Base-by-base conservation (phyloP, 2,329 filamentous ascomycete genomes). In the Leptographium procerum region DNA sequence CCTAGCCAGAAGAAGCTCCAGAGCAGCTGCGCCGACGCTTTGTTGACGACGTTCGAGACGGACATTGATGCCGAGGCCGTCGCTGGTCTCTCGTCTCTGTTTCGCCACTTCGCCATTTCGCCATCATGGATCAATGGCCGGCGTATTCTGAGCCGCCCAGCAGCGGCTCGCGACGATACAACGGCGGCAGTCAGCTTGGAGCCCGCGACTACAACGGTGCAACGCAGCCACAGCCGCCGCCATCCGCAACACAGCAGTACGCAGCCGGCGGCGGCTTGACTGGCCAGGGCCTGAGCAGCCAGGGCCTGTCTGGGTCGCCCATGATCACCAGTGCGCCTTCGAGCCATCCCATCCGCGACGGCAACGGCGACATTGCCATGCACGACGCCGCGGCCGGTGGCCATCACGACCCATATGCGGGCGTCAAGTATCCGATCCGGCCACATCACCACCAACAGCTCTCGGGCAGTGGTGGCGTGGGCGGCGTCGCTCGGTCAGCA, bases 401-500 rank as follows among this genome's bases (percentile, higher is more conserved):
- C 19, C 59, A 61, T 22, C 79, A 81, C 64, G 91, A 96, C 71
- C 84, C 88, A 53, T 95, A 95, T 73, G 86, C 87, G 67, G 84
- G 86, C 71, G 84, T 89, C 68, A 95, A 95, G 72, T 95, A 96
- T 72, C 83, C 88, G 61, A 84, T 90, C 73, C 84, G 89, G 65
- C 84, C 89, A 50, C 84, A 84, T 71, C 87, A 91, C 69, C 86
- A 90, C 69, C 84, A 90, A 67, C 85, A 92, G 65, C 77, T 82
- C 60, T 83, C 81, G 31, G 72, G 72, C 58, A 70, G 74, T 64
- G 73, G 73, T 64, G 67, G 71, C 61, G 28, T 60, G 26, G 33
- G 28, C 40, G 36, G 43, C 22, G 52, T 47, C 36, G 56, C 50
- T 28, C 59, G 62, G 72, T 74, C 61, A 64, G 75, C 48, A 65